Evolutionary conservation across 2,329 filamentous ascomycete species (phyloP).

Genomic region (Daldinia sp.): DNA sequence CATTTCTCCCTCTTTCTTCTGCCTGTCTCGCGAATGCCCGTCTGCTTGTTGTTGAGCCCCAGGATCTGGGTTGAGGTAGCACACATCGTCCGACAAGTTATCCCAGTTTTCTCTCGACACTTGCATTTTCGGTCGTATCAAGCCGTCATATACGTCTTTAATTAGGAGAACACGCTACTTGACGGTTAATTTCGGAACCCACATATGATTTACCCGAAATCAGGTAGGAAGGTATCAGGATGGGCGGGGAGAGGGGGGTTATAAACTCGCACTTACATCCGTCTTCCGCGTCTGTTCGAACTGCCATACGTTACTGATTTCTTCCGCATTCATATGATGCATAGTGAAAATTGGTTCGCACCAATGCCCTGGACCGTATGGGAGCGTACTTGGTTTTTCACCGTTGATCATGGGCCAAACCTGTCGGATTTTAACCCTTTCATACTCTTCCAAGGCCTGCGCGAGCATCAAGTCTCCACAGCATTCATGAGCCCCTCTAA

Average conservation of each 20-base stretch:
- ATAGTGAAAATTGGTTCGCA: slow-evolving; percentile 66
- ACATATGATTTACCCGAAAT: background rate
- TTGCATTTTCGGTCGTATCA: slow-evolving; percentile 56
- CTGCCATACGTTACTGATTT: slow-evolving; percentile 61
- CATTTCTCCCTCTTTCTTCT: slow-evolving; percentile 52
- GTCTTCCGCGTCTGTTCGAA: slow-evolving; percentile 59
- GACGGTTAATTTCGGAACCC: background rate
- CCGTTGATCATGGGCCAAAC: slow-evolving; percentile 64
- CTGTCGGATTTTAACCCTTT: slow-evolving; percentile 53
- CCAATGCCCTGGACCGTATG: slow-evolving; percentile 60
- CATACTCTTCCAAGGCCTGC: slow-evolving; percentile 56
- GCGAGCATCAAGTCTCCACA: slow-evolving; percentile 63
- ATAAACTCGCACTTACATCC: slow-evolving; percentile 46
- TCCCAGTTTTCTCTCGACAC: slow-evolving; percentile 59
- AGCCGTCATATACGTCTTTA: slow-evolving; percentile 58
- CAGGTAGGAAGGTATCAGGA: slow-evolving; percentile 1
- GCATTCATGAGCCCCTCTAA: slow-evolving; percentile 54
- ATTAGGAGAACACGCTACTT: slow-evolving; percentile 55
- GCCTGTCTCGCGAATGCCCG: slow-evolving; percentile 46
- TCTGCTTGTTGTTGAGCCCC: slow-evolving; percentile 48
- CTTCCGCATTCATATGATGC: slow-evolving; percentile 63
- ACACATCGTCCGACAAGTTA: slow-evolving; percentile 59
- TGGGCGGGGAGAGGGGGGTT: background rate
- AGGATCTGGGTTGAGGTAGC: slow-evolving; percentile 53
- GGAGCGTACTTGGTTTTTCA: slow-evolving; percentile 61